Conservation (phyloP, 495 filamentous ascomycete species). For the Penicillium maclennaniae region DNA sequence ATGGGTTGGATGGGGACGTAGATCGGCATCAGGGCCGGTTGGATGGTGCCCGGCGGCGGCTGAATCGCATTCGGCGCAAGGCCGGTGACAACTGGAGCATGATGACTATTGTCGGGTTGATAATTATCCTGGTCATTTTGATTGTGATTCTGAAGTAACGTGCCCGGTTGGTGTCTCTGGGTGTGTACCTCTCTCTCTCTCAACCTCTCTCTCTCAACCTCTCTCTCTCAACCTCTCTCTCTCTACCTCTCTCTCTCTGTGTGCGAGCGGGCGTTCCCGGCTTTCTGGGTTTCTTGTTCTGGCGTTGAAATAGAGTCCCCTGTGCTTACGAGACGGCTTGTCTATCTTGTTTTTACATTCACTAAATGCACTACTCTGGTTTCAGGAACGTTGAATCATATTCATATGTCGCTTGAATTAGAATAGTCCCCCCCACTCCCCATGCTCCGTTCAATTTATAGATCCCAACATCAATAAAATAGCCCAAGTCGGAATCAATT, state of each 20-base stretch:
- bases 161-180: no score
- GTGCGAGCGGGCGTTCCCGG: slow-evolving; percentile 25
- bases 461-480: no score
- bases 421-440: no score
- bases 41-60: slow-evolving; percentile 64
- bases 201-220: no score
- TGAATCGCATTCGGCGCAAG: slow-evolving; percentile 64
- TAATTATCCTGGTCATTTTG: slow-evolving; percentile 71
- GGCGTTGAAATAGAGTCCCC: slow-evolving; percentile 13
- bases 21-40: slow-evolving; percentile 77
- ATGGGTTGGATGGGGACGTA: slow-evolving; percentile 78
- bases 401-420: not conserved
- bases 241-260: no score
- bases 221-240: no score
- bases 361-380: not conserved
- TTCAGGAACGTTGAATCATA: not conserved
- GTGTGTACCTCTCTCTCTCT: no score
- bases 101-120: slow-evolving; percentile 70
- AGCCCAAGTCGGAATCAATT: slow-evolving; percentile 7
- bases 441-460: no score
- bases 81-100: slow-evolving; percentile 78
- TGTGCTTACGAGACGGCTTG: not conserved
- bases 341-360: not conserved
- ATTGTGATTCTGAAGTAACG: slow-evolving; percentile 72
- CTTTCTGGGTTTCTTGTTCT: slow-evolving; percentile 8